Evolutionary conservation across 805 yeast genomes (phyloP), one percentile per base, ranked within the genome.

Genomic region (Pichia deserticola): DNA sequence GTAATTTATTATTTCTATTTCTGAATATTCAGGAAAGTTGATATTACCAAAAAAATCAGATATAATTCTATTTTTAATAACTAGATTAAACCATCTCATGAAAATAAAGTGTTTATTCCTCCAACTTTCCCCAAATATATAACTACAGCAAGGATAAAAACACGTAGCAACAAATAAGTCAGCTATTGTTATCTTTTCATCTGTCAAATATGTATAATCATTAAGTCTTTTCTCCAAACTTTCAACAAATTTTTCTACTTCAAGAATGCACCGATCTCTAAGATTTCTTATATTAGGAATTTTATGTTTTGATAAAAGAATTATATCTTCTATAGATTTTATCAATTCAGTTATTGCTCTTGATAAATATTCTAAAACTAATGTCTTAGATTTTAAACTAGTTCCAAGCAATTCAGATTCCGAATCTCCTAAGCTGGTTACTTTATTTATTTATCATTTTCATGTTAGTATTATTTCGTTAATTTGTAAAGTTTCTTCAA

Each of bases 291-390:
- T 20, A 20, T 20, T 20, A 20, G 20, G 20, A 20, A 20, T 20
- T 20, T 20, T 20, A 20, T 20, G 20, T 20, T 20, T 20, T 20
- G 20, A 20, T 20, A 20, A 20, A 3, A 20, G 20, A 20, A 2
- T 20, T 20, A 20, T 20, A 20, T 20, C 20, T 20, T 20, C 20
- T 20, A 20, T 20, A 20, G 2, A 20, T 20, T 71, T 60, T 56
- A 84, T 64, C 51, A 85, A 59, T 60, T 90, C 96, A 59, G 78
- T 60, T 75, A 84, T 87, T 66, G 82, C 74, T 58, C 86, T 71
- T 3, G 96, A 86, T 66, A 82, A 61, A 95, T 95, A 89, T 71
- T 74, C 81, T 59, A 89, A 66, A 61, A 89, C 73, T 60, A 69
- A 69, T 52, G 86, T 87, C 64, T 79, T 74, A 60, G 86, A 87